Conservation (phyloP, 1,284 basidiomycete genomes). For the Tranzscheliella williamsii region DNA sequence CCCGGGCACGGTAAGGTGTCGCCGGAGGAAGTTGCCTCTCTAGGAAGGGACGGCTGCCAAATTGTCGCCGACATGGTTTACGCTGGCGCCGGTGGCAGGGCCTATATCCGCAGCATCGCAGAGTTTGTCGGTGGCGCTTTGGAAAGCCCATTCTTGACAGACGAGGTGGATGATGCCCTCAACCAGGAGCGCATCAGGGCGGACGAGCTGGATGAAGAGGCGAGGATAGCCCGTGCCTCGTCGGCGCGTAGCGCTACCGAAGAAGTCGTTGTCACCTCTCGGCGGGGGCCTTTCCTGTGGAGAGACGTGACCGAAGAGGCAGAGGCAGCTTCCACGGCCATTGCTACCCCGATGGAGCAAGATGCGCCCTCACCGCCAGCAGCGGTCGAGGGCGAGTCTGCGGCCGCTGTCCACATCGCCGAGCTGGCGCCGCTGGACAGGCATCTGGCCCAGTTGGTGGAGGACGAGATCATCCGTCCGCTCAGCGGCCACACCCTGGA, state of each 20-base stretch:
- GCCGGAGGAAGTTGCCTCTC: background rate
- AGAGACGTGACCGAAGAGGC: constrained; percentile 15
- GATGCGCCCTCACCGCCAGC: too few species aligned
- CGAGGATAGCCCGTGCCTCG: too few species aligned
- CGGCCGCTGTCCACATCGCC: background rate
- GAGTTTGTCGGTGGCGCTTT: constrained; percentile 44
- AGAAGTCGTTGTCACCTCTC: too few species aligned
- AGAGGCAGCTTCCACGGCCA: constrained; percentile 3
- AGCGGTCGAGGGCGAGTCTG: background rate
- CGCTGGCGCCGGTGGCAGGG: constrained; percentile 28
- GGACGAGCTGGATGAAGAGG: constrained; percentile 14
- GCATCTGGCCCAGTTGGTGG: constrained; percentile 19
- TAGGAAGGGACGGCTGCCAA: constrained; percentile 10
- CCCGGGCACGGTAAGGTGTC: background rate
- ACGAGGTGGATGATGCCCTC: constrained; percentile 15
- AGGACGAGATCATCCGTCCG: constrained; percentile 28
- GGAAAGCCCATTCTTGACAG: constrained; percentile 19
- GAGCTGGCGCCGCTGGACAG: constrained; percentile 12
- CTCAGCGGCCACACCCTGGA: constrained; percentile 25
- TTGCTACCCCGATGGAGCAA: too few species aligned
- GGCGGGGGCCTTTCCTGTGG: constrained; percentile 35
- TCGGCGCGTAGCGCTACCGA: too few species aligned
- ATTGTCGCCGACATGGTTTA: constrained; percentile 41
- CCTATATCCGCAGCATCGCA: constrained; percentile 43
- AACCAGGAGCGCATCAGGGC: constrained; percentile 1